Base-by-base conservation (phyloP, 495 filamentous ascomycete genomes). In the Evansstolkia leycettana region DNA sequence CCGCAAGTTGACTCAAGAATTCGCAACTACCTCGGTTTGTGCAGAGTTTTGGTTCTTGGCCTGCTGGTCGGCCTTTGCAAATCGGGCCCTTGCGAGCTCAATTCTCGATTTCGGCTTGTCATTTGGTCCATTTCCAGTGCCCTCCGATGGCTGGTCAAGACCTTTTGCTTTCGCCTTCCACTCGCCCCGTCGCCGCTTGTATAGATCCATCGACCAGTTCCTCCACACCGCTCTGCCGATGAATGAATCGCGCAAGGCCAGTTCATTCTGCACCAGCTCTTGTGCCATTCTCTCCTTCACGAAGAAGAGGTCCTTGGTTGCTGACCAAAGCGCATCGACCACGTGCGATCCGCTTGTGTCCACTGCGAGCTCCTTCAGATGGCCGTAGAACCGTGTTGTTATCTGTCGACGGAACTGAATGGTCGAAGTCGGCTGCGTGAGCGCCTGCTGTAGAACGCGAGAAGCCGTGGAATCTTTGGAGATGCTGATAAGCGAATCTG, bases 161-260 rank as follows among this genome's bases (percentile, higher is more conserved):
- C 18, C 32, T 33, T 31, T 83, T 11, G 75, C 78, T 56, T 75
- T 75, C 14, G 60, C 55, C 17, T 77, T 68, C 84, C 84, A 92
- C 24, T 87, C 80, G 14, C 58, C 64, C 26, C 75, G 58, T 32
- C 73, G 64, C 31, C 75, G 61, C 43, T 80, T 82, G 58, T 79
- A 96, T 15, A 88, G 49, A 57, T 96, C 90, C 62, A 94, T 86
- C 35, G 69, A 73, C 92, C 90, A 98, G 41, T 90, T 84, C 36
- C 79, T 65, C 89, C 86, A 95, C 8, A 93, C 84, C 2, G 78
- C 80, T 5, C 87, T 63, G 2, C 90, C 90, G 16, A 80, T 65
- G 43, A 72, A 80, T 0, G 76, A 79, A 38, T 84, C 78, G 15
- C 87, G 70, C 12, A 98, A 62, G 8, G 65, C 52, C 20, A 65